Evolutionary conservation across 2,329 filamentous ascomycete genomes (phyloP).

Genomic region (Emydomyces testavorans): DNA sequence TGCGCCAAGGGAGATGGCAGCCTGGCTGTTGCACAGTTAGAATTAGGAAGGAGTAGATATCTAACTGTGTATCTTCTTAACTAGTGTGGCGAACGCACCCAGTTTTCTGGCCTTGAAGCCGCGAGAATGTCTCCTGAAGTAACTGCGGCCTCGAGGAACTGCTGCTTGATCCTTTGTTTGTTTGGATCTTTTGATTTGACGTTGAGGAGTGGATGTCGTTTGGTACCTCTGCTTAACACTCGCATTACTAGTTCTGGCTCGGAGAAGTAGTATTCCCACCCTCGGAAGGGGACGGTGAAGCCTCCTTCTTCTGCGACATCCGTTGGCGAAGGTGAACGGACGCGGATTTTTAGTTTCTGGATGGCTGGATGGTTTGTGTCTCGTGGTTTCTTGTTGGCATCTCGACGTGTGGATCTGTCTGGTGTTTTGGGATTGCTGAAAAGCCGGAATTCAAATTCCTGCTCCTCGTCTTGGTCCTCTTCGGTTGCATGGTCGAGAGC

Average conservation of each 20-base stretch:
- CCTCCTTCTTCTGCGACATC: constrained; percentile 25
- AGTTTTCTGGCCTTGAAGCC: constrained; percentile 23
- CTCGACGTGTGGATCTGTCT: background rate
- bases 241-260: constrained; percentile 22
- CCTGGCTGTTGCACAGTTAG: constrained; percentile 25
- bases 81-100: constrained; percentile 23
- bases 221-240: constrained; percentile 1
- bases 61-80: background rate
- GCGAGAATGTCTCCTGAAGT: constrained; percentile 25
- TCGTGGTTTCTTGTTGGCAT: background rate
- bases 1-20: constrained; percentile 33
- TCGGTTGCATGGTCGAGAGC: constrained; percentile 8
- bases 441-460: constrained; percentile 36
- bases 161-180: constrained; percentile 15
- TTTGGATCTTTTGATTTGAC: constrained; percentile 15
- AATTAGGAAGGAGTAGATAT: background rate
- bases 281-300: constrained; percentile 32
- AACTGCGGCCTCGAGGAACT: constrained; percentile 31
- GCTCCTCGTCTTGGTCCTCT: constrained; percentile 31
- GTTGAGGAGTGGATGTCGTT: background rate
- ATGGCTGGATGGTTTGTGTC: constrained; percentile 14
- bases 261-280: constrained; percentile 35
- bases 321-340: constrained; percentile 28
- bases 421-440: constrained; percentile 20
- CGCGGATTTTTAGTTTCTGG: constrained; percentile 32